Percentiles rank a stretch among this genome's conserved stretches.
Evolutionary conservation across 345 rosid genomes (phyloP).

Genomic region (Nephelium lappaceum): DNA sequence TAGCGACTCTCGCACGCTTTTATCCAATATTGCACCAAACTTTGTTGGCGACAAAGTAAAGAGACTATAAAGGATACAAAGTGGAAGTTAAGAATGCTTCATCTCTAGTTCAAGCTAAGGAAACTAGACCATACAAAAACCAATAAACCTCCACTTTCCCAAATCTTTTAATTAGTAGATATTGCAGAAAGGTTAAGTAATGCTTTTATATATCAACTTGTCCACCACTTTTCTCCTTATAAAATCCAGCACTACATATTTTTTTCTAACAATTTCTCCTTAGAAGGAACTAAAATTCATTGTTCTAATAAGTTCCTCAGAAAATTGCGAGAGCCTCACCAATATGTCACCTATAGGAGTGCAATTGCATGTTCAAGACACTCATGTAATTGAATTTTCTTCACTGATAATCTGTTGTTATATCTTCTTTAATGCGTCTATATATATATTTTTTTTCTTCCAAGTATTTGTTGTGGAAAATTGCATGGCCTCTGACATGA

Average conservation of each 20-base stretch:
- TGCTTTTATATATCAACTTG: not conserved
- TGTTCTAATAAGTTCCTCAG: not conserved
- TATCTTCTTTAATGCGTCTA: slow-evolving; percentile 20
- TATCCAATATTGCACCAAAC: slow-evolving; percentile 34
- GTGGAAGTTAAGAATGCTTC: slow-evolving; percentile 33
- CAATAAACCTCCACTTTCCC: not conserved
- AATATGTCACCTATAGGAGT: slow-evolving; percentile 34
- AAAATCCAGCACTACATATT: not conserved
- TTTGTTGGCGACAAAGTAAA: slow-evolving; percentile 56
- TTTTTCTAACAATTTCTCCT: not conserved
- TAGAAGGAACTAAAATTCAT: not conserved
- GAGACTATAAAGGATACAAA: slow-evolving; percentile 26
- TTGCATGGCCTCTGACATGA: not conserved
- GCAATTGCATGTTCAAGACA: slow-evolving; percentile 33
- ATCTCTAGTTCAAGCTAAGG: slow-evolving; percentile 36
- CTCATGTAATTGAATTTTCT: slow-evolving; percentile 27
- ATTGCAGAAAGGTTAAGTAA: not conserved
- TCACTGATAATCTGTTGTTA: not conserved
- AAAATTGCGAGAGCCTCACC: not conserved
- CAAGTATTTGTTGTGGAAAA: not conserved
- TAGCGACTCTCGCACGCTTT: slow-evolving; percentile 41
- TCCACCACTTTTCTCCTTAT: not conserved
- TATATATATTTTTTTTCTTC: too few relatives aligned
- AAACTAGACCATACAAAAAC: slow-evolving; percentile 15
- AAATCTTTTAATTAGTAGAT: not conserved